Base-by-base conservation (phyloP, 1,284 basidiomycete species). In the Moesziomyces antarcticus region DNA sequence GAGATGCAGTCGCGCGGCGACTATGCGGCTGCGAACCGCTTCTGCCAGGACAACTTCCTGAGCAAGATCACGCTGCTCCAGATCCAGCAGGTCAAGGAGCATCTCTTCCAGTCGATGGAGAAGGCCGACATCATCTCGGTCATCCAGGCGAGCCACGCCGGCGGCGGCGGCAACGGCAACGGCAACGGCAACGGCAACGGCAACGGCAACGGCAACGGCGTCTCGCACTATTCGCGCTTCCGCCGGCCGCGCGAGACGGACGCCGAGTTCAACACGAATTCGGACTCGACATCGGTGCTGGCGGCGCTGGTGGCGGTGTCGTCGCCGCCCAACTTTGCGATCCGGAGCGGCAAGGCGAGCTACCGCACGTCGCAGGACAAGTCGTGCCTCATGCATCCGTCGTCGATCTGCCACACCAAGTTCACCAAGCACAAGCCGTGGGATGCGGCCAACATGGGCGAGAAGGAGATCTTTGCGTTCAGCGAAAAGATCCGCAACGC, bases 321-420 rank as follows among this genome's bases (percentile, higher is more conserved):
- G 0, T 89, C 89, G 0, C 93, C 94, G 74, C 95, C 95, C n/a
- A 96, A 97, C 84, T 97, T 94, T 85, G 94, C 93, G 3, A 89
- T 97, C 56, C 87, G 91, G 40, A 89, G 89, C n/a, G 88, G 89
- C 7, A 90, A 91, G 51, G 91, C 88, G 82, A 87, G 87, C 1
- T 91, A 91, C 76, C 88, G 93, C 22, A 97, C 95, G 3, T 87
- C 89, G 18, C 89, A 90, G 77, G 95, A 98, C 81, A 95, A 93
- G 89, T 93, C 94, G 72, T 68, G 88, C 10, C 88, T 92, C 73
- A 92, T 97, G 64, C 93, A 96, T 81, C 90, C 92, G 1, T 91
- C 91, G 6, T 94, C 92, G 74, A 93, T 97, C 58, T 97, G 96
- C 82, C 87, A 91, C 73, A 88, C 89, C 59, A 92, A 89, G 83